Conservation (phyloP, 2,329 filamentous ascomycete species). For the Penicillium sp. region DNA sequence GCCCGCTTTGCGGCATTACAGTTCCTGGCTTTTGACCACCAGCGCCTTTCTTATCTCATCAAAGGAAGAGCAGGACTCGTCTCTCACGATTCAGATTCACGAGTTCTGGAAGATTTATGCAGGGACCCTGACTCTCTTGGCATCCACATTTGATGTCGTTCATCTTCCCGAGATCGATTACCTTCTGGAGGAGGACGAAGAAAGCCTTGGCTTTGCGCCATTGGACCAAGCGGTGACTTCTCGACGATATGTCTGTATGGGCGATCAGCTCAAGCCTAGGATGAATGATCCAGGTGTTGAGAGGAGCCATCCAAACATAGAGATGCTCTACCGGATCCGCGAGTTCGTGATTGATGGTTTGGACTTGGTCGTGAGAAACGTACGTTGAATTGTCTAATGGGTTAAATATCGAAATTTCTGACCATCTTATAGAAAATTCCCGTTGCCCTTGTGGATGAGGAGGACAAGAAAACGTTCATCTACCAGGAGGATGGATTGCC, state of each 20-base stretch:
- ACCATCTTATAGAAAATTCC: conserved; percentile 50
- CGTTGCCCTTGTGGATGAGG: conserved; percentile 54
- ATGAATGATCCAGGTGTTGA: conserved; percentile 58
- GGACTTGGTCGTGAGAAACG: conserved; percentile 58
- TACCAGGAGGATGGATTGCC: conserved; percentile 61
- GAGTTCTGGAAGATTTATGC: conserved; percentile 71
- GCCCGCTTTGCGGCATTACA: conserved; percentile 70
- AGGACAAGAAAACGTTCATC: conserved; percentile 55
- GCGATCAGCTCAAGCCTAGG: conserved; percentile 57
- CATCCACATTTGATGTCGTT: conserved; percentile 63
- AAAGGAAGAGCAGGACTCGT: conserved; percentile 55
- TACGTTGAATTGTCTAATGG: conserved; percentile 30
- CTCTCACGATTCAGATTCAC: conserved; percentile 63
- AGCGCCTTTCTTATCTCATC: conserved; percentile 61
- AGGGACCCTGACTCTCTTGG: conserved; percentile 65
- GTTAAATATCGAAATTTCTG: conserved; percentile 23
- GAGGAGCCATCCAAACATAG: conserved; percentile 63
- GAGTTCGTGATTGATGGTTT: conserved; percentile 68
- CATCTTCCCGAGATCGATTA: conserved; percentile 64
- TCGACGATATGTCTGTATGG: conserved; percentile 59
- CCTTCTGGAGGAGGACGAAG: conserved; percentile 71
- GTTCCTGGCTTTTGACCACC: conserved; percentile 68
- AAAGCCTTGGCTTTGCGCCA: conserved; percentile 69
- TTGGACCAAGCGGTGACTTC: conserved; percentile 58
- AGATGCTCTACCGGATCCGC: conserved; percentile 70